These are phyloP conservation scores for Castanea crenata DNA, from an alignment of 306 rosid genomes.

Conservation along the genomic window DNA sequence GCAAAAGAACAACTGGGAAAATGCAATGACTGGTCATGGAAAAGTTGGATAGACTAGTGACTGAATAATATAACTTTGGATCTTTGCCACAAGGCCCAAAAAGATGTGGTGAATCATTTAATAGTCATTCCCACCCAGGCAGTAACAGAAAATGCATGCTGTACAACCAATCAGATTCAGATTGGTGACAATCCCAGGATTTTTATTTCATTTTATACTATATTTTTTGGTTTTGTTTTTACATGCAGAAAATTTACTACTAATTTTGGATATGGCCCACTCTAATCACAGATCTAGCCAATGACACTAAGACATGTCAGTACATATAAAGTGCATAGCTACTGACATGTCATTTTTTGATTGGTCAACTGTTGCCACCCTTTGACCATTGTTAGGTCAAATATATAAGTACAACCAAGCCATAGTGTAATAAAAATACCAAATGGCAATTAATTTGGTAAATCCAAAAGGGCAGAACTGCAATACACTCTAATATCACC, in stretches of 20 bases:
- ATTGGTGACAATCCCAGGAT: no score
- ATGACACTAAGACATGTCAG: slow-evolving; percentile 4
- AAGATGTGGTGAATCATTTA: background rate
- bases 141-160: background rate
- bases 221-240: background rate
- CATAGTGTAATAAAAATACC: background rate
- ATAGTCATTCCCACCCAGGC: background rate
- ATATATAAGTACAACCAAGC: background rate
- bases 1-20: background rate
- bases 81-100: background rate
- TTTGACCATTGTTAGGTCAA: slow-evolving; percentile 4
- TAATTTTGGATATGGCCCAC: background rate
- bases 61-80: background rate
- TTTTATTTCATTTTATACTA: no score
- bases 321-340: no score
- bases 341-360: slow-evolving; percentile 20
- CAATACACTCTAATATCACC: background rate
- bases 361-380: slow-evolving; percentile 8
- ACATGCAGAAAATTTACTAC: background rate
- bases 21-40: background rate
- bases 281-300: background rate
- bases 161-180: background rate
- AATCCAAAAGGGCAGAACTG: background rate
- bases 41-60: background rate
- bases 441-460: background rate